Base-by-base conservation (phyloP, 352 stramenopile genomes). In the Plasmopara viticola region DNA sequence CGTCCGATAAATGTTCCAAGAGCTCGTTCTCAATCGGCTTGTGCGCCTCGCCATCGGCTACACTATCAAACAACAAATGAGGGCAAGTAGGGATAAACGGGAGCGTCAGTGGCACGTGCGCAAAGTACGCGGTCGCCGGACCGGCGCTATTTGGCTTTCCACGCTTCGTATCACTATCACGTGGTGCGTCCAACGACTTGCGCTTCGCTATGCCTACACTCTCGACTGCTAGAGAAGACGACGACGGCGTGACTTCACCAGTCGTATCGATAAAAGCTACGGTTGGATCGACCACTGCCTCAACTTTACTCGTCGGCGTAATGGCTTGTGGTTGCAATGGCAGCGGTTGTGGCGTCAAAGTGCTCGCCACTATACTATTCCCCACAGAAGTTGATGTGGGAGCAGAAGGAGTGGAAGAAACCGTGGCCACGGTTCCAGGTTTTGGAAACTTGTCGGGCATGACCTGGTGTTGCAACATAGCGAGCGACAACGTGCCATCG, bases 241-340 rank as follows among this genome's bases (percentile, higher is more conserved):
- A 40, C 9, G 53, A 53, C 15, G 25, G 44, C 28, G 52, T 58
- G 29, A 49, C 56, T 62, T 74, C 47, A 0, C 72, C 72, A 9
- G 70, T 84, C 60, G 71, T 85, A 62, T 87, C 77, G 56, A 87
- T 60, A 43, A 87, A 87, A n/a, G 72, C 76, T 33, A 87, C 58
- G 29, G 66, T 47, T 12, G 70, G 70, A 45, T 84, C 71, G n/a
- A 80, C 52, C 6, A 67, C 44, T 2, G 65, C 43, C 6, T 64
- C 56, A 17, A 46, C 34, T 51, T 20, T 43, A 44, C 7, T 43
- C 13, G 17, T 59, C 8, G 44, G 13, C 18, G 37, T 15, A 2
- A 2, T n/a, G 2, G 37, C 31, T 35, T 35, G 37, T 15, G 37
- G 9, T 41, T 29, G 13, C 34, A 57, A 52, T 42, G 60, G 31